Evolutionary conservation across 2,329 filamentous ascomycete genomes (phyloP).

Genomic region (Xylaria sp.): DNA sequence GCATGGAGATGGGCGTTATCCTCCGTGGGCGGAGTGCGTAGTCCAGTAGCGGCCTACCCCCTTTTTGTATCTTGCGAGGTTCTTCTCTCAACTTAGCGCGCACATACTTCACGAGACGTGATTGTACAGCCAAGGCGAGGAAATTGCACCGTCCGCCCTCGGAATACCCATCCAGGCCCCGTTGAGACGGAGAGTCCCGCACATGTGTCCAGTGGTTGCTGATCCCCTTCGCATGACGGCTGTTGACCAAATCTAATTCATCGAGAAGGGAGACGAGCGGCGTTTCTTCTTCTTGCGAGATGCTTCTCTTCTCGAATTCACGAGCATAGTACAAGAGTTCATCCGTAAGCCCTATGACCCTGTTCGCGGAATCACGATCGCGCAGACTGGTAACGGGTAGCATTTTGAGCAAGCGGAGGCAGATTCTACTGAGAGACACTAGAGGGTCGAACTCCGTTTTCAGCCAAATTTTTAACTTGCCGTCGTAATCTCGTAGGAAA

Average conservation of each 20-base stretch:
- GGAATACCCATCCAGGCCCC: not conserved
- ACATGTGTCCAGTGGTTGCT: not conserved
- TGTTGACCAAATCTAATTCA: not conserved
- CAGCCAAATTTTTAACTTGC: too few relatives aligned
- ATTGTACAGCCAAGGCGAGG: not conserved
- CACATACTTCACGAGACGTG: conserved; percentile 1
- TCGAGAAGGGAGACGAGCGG: not conserved
- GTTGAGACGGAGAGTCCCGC: not conserved
- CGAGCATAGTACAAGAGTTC: not conserved
- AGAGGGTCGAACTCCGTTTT: not conserved
- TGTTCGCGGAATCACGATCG: not conserved
- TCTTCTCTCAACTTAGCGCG: not conserved
- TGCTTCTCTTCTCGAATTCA: not conserved
- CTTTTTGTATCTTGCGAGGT: not conserved
- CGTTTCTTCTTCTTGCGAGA: not conserved
- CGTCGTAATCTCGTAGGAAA: not conserved
- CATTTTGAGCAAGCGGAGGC: not conserved
- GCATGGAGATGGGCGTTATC: not conserved
- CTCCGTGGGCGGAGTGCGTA: not conserved
- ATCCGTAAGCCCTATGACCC: not conserved
- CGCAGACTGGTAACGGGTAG: not conserved
- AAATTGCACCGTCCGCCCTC: not conserved
- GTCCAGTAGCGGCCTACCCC: not conserved
- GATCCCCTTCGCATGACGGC: not conserved
- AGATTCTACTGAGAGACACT: not conserved